Evolutionary conservation across 139 green algal genomes (phyloP).

Genomic region (Picochlorum sp.): DNA sequence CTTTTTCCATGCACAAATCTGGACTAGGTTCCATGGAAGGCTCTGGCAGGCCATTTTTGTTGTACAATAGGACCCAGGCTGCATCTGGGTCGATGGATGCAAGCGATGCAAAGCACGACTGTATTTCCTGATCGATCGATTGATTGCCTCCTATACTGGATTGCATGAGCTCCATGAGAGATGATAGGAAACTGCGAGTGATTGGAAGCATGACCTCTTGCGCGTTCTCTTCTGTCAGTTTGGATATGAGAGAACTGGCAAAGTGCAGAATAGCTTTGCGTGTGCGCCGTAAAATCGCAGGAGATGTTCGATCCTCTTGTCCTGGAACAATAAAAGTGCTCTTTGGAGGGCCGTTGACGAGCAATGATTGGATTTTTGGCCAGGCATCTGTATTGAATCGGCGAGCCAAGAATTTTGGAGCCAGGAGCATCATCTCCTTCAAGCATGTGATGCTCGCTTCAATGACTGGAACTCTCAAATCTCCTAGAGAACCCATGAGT

Average conservation of each 20-base stretch:
- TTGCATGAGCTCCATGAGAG: no score
- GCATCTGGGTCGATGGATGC: conserved; percentile 41
- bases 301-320: conserved; percentile 21
- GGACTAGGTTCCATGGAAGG: no score
- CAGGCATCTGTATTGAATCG: conserved; percentile 49
- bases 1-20: no score
- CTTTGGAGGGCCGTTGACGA: conserved; percentile 25
- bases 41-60: no score
- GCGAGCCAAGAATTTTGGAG: conserved; percentile 43
- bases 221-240: no score
- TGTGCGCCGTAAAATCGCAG: conserved; percentile 33
- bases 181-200: no score
- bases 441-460: conserved; percentile 18
- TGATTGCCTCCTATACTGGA: no score
- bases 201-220: no score
- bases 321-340: conserved; percentile 18
- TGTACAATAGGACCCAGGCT: conserved; percentile 36
- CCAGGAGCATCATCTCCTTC: conserved; percentile 14
- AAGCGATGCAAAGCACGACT: no score
- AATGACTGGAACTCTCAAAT: conserved; percentile 37
- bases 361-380: conserved; percentile 46
- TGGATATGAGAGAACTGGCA: not conserved
- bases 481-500: conserved; percentile 48
- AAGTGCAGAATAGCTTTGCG: conserved; percentile 35
- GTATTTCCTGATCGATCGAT: no score